Percentiles rank a stretch among this genome's conserved stretches.
Conservation (phyloP, 2,329 filamentous ascomycete genomes). For the Blastomyces silverae region DNA sequence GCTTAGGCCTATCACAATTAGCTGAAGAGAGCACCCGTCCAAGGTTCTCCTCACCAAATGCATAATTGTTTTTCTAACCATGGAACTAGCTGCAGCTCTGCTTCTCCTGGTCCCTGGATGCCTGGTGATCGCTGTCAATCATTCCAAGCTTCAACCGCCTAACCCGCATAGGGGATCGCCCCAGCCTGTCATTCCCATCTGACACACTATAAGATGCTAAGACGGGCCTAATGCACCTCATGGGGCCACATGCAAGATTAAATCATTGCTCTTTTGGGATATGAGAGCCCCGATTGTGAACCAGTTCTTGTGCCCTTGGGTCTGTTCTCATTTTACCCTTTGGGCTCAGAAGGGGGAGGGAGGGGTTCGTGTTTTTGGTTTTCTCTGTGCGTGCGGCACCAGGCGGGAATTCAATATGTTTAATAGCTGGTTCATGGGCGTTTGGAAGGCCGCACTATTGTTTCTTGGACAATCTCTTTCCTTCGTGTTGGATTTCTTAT, state of each 20-base stretch:
- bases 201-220: slow-evolving; percentile 10
- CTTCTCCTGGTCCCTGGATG: background rate
- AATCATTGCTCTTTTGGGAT: slow-evolving; percentile 10
- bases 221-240: slow-evolving; percentile 5
- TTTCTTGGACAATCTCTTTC: background rate
- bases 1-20: background rate
- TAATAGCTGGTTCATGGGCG: background rate
- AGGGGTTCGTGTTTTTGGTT: background rate
- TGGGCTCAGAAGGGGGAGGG: background rate
- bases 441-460: background rate
- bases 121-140: background rate
- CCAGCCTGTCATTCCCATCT: slow-evolving; percentile 3
- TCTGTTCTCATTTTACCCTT: background rate
- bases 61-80: background rate
- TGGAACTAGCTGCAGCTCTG: background rate
- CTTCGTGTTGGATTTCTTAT: background rate
- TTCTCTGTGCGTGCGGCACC: background rate
- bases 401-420: background rate
- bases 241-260: slow-evolving; percentile 8
- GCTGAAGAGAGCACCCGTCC: background rate
- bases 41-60: background rate
- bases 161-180: background rate
- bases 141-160: no score
- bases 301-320: background rate
- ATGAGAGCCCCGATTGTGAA: background rate